phyloP scores from a whole-genome alignment of 2,329 filamentous ascomycete genomes.

The Aspergillus amoenus region DNA sequence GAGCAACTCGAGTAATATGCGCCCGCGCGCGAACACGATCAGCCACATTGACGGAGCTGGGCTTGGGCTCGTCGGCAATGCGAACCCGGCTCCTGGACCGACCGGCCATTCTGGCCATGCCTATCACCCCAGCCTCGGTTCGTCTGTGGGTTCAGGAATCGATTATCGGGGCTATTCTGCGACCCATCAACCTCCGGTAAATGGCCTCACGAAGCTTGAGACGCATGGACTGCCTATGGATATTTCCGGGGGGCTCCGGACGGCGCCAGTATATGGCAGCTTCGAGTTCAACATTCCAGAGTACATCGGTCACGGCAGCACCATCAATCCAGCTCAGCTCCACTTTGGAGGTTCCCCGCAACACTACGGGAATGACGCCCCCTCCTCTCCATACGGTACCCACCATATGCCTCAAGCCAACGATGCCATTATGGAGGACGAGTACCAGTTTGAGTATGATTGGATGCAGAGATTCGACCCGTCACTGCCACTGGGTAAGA shows the following conservation, averaged over 20 bases:
- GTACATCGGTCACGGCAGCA: constrained; percentile 65
- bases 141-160: constrained; percentile 54
- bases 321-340: constrained; percentile 66
- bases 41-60: constrained; percentile 81
- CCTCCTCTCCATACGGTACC: constrained; percentile 42
- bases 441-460: constrained; percentile 67
- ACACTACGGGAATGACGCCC: constrained; percentile 40
- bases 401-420: constrained; percentile 56
- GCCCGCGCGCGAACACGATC: constrained; percentile 92
- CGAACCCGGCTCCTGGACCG: constrained; percentile 21
- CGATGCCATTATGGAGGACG: constrained; percentile 61
- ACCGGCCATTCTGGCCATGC: constrained; percentile 50
- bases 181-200: constrained; percentile 50
- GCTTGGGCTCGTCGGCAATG: constrained; percentile 60
- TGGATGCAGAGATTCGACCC: constrained; percentile 84
- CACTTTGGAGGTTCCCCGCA: constrained; percentile 81
- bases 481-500: constrained; percentile 67
- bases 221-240: constrained; percentile 72
- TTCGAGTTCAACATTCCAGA: constrained; percentile 71
- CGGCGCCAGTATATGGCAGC: constrained; percentile 71
- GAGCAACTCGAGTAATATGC: constrained; percentile 61
- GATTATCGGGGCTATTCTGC: constrained; percentile 68
- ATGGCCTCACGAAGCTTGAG: constrained; percentile 78
- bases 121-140: constrained; percentile 73
- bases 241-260: constrained; percentile 67